Evolutionary conservation across 306 rosid species (phyloP).

Genomic region (Vigna hirtella): DNA sequence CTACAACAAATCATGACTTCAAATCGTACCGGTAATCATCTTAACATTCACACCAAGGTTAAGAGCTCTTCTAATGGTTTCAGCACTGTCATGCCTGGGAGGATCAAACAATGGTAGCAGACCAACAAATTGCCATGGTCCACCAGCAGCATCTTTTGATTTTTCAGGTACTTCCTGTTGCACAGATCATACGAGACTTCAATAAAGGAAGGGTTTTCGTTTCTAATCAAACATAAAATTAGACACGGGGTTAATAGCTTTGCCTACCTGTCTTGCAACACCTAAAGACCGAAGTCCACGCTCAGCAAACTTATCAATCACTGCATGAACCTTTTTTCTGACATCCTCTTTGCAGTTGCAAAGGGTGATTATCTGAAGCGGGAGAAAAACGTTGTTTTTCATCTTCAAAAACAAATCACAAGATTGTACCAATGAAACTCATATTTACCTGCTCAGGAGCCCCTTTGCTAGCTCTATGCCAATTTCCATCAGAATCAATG

Average conservation of each 20-base stretch:
- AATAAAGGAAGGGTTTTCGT: constrained; percentile 33
- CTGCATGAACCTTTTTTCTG: constrained; percentile 68
- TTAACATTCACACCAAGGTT: constrained; percentile 95
- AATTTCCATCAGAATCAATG: constrained; percentile 78
- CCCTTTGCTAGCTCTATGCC: constrained; percentile 97
- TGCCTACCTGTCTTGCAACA: constrained; percentile 87
- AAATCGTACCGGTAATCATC: constrained; percentile 87
- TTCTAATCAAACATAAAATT: constrained; percentile 9
- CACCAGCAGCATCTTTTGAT: constrained; percentile 78
- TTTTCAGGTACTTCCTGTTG: constrained; percentile 81
- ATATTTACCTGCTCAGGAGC: constrained; percentile 97
- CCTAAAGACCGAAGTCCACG: constrained; percentile 93
- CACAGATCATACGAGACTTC: constrained; percentile 24
- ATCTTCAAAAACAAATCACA: constrained; percentile 29
- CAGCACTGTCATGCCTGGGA: constrained; percentile 98
- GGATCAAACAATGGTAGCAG: constrained; percentile 92
- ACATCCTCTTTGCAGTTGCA: constrained; percentile 90
- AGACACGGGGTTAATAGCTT: constrained; percentile 24
- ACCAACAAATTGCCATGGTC: constrained; percentile 93
- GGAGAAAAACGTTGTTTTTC: neutral
- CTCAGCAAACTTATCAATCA: constrained; percentile 91
- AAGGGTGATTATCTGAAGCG: constrained; percentile 69
- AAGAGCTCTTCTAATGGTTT: constrained; percentile 90
- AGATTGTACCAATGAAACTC: constrained; percentile 4
- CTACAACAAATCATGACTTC: constrained; percentile 20